Evolutionary conservation across 371 early-diverging fungal species (phyloP), one percentile per base, ranked within the genome.

Genomic region (Mucor irregularis): DNA sequence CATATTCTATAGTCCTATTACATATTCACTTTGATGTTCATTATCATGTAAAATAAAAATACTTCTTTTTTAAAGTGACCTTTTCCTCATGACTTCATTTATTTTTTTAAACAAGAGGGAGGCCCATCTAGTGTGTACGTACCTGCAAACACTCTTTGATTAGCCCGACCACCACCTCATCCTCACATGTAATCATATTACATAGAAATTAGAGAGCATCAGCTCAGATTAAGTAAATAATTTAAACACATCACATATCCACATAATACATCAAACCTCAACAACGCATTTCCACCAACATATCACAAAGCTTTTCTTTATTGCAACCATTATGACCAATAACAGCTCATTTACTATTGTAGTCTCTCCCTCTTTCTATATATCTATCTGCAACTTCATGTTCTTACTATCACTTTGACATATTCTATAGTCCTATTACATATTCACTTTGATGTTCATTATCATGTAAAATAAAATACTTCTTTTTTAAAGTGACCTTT

Each of bases 121-220:
- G 61, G 13, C 82, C 84, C 61, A 84, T 73, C 42, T 80, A 80
- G 28, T 64, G 46, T 19, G 82, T 80, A 17, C 78, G 75, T 29
- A 76, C 71, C 47, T 74, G 69, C 25, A 88, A 64, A 62, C 85
- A 85, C 19, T 74, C 74, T 52, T 79, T 76, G 13, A 85, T 79
- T 42, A 83, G 54, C 38, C 74, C 68, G 34, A 86, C 71, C 1
- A 90, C 80, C 22, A 64, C 72, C 17, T 81, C 72, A 53, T 84
- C 84, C 43, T 78, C 68, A 45, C 82, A 84, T 21, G 78, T 76
- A 55, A 82, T 76, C 64, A 82, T 80, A 43, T 85, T 83, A 58
- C 82, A 84, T 35, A 91, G 61, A 2, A 80, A 58, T 43, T 62
- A 31, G 63, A 62, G 16, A 62, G 58, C 22, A 48, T 62, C 14